Conservation (phyloP, 2,329 filamentous ascomycete species). For the Talaromyces albobiverticillius region DNA sequence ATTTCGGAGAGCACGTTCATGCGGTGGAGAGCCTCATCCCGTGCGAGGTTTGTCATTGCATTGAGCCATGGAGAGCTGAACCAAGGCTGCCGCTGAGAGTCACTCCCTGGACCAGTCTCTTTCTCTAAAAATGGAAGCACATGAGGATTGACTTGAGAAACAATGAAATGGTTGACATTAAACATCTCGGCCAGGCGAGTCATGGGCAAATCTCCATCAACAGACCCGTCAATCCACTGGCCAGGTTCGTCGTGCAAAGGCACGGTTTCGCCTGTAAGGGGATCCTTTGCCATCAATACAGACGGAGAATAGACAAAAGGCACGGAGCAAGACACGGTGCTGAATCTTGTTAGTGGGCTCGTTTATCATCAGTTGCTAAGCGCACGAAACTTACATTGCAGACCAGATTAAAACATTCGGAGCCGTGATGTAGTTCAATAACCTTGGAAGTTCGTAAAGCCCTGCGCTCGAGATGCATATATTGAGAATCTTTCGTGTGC, state of each 20-base stretch:
- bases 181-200: slow-evolving; percentile 89
- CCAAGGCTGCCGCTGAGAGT: slow-evolving; percentile 29
- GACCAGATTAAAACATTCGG: slow-evolving; percentile 97
- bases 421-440: slow-evolving; percentile 90
- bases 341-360: slow-evolving; percentile 19
- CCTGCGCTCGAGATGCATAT: slow-evolving; percentile 89
- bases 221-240: slow-evolving; percentile 89
- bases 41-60: slow-evolving; percentile 68
- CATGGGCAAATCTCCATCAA: slow-evolving; percentile 92
- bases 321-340: slow-evolving; percentile 88
- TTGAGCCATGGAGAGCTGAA: slow-evolving; percentile 57
- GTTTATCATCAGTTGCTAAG: neutral
- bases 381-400: slow-evolving; percentile 63
- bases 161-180: slow-evolving; percentile 97
- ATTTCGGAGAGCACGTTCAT: slow-evolving; percentile 78
- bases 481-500: slow-evolving; percentile 87
- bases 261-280: slow-evolving; percentile 69
- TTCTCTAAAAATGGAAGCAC: slow-evolving; percentile 80
- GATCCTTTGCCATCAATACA: slow-evolving; percentile 79
- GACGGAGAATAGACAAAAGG: slow-evolving; percentile 80
- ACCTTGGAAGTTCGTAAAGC: slow-evolving; percentile 77
- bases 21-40: slow-evolving; percentile 75
- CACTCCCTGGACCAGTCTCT: slow-evolving; percentile 55
- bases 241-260: slow-evolving; percentile 85
- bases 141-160: slow-evolving; percentile 94